Evolutionary conservation across 2,329 filamentous ascomycete species (phyloP), one percentile per base, ranked within the genome.

Genomic region (Aspergillus chevalieri): DNA sequence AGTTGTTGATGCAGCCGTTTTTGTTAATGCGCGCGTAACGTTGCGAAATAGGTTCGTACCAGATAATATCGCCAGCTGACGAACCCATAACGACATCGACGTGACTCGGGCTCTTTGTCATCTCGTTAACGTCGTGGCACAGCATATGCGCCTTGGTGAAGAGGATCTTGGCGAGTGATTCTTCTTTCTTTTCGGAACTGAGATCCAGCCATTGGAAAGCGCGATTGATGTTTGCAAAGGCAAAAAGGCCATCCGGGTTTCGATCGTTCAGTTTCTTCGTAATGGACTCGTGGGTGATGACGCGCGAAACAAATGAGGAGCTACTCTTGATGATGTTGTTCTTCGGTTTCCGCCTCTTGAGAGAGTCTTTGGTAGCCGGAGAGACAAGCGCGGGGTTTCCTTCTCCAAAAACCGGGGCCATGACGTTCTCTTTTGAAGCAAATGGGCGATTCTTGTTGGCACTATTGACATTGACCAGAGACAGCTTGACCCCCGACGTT

Each of bases 261-360:
- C 89, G 84, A 28, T 97, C 93, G 44, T 82, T 80, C 54, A 97
- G 70, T 56, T 87, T 84, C 70, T 93, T 95, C 19, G 80, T 78
- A 48, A 94, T 70, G 4, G 79, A 78, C 61, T 98, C 93, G 62
- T 95, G 88, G 14, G 90, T 85, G 56, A 97, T 95, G 28, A 96
- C 92, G 48, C 93, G 78, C n/a, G 92, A 96, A 26, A 98, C 93
- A 65, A 96, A 98, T 0, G 92, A 95, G 8, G 93, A 98, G 69
- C 95, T 97, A 73, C 90, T 97, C 77, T 98, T 98, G 47, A 92
- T 85, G 68, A 98, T 93, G 68, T 94, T 97, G 71, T 92, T 97
- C 78, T 97, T 98, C 2, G 93, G 93, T 69, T 98, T 98, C 64
- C 85, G 82, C 66, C 83, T 81, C 76, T 96, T 96, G 21, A 75